phyloP scores from a whole-genome alignment of 2,329 filamentous ascomycete species.

The Alternaria longipes region DNA sequence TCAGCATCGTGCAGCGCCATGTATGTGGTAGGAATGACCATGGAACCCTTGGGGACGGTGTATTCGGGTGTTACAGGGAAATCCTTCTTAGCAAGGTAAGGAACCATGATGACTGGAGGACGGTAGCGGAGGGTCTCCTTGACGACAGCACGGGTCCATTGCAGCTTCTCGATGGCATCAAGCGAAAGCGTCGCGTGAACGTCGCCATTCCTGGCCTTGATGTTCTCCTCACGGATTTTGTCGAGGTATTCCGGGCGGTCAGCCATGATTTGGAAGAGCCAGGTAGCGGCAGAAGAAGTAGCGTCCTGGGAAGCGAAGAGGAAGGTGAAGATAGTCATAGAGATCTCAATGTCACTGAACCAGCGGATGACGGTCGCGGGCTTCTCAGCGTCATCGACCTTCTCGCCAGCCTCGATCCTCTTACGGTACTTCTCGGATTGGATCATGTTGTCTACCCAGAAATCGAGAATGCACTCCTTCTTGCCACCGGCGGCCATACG shows the following conservation, averaged over 20 bases:
- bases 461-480: conserved; percentile 92
- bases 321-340: conserved; percentile 94
- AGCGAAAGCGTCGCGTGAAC: conserved; percentile 75
- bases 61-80: conserved; percentile 90
- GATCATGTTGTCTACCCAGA: conserved; percentile 83
- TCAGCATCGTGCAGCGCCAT: conserved; percentile 91
- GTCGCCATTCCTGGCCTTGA: conserved; percentile 78
- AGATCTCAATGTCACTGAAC: conserved; percentile 90
- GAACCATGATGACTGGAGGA: conserved; percentile 96
- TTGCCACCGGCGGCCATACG: conserved; percentile 89
- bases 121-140: conserved; percentile 77
- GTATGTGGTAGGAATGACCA: conserved; percentile 93
- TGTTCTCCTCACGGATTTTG: conserved; percentile 90
- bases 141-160: conserved; percentile 90
- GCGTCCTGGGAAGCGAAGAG: conserved; percentile 97
- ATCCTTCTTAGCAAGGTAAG: conserved; percentile 91
- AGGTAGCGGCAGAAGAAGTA: conserved; percentile 90
- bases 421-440: conserved; percentile 84
- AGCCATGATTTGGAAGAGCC: conserved; percentile 93
- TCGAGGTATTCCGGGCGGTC: conserved; percentile 93
- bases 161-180: conserved; percentile 87
- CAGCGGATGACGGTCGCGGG: conserved; percentile 82
- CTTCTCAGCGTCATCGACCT: conserved; percentile 72
- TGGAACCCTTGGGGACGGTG: conserved; percentile 93
- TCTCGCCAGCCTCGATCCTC: conserved; percentile 75